Base-by-base conservation (phyloP, 108 stramenopile species). In the Phaeodactylum tricornutum region DNA sequence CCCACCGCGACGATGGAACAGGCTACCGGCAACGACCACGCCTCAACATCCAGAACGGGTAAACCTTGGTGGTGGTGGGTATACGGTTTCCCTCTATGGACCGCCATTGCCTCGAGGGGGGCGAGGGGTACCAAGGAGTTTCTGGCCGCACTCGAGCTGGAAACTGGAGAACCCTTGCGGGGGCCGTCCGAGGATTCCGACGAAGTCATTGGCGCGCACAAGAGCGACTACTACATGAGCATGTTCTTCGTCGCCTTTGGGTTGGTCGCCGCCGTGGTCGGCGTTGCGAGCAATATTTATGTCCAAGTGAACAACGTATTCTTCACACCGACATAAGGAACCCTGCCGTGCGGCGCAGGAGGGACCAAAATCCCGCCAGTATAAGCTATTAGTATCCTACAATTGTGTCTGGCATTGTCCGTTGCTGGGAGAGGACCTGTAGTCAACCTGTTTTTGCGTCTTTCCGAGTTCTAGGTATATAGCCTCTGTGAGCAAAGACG, bases 211-310 rank as follows among this genome's bases (percentile, higher is more conserved):
- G 47, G 49, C 40, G 74, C 86, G 17, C 48, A 57, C 3, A 75
- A 55, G 22, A 34, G 57, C 15, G 80, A 83, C 47, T 81, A 58
- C 20, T 55, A 33, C 42, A 52, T 81, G 24, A 58, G 63, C 15
- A 67, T 84, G 3, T 78, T 88, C 34, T 84, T 88, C 43, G 54
- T 88, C 15, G 12, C 69, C 3, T 84, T 88, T 72, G 87, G 87
- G 28, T 17, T 61, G 4, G 50, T 84, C 38, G 74, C 79, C 1
- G 55, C 62, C 11, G 54, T 79, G 0, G 82, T 71, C 15, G 87
- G 87, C 29, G 35, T 88, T 6, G 20, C 60, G 7, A 71, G 65
- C 40, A 88, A 88, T 59, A 47, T 88, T 3, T 79, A 75, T 52
- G 76, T 82, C 2, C 72, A 87, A 62, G 51, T 62, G 40, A 49